These are phyloP conservation scores for Phlebiopsis flavidoalba DNA, from an alignment of 768 basidiomycete species.

Conservation along the genomic window DNA sequence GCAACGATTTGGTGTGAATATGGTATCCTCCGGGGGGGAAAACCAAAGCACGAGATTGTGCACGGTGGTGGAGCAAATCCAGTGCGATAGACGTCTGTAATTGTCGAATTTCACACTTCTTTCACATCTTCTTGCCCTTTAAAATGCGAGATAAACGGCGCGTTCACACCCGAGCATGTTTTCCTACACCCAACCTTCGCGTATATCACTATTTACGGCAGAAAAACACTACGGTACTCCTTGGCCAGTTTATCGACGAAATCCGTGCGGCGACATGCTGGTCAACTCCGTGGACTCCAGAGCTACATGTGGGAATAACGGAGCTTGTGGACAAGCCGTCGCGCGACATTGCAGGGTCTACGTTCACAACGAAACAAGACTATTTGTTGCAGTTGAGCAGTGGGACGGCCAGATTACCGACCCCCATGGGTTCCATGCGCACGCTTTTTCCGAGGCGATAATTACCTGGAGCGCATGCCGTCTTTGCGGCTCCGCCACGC, in stretches of 20 bases:
- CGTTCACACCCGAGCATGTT: slow-evolving; percentile 68
- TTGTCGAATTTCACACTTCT: no score
- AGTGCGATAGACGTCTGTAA: no score
- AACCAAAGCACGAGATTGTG: no score
- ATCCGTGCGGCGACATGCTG: slow-evolving; percentile 60
- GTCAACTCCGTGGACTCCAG: slow-evolving; percentile 67
- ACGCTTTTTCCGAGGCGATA: slow-evolving; percentile 62
- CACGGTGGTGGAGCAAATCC: no score
- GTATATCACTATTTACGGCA: slow-evolving; percentile 85
- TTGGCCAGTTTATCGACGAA: slow-evolving; percentile 92
- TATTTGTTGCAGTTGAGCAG: slow-evolving; percentile 84
- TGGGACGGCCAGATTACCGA: slow-evolving; percentile 78
- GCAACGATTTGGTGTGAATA: no score
- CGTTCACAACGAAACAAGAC: slow-evolving; percentile 80
- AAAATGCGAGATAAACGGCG: no score
- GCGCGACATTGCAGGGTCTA: slow-evolving; percentile 86
- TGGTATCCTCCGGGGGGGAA: no score
- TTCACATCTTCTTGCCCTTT: no score
- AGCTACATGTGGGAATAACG: slow-evolving; percentile 68
- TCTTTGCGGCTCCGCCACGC: slow-evolving; percentile 71
- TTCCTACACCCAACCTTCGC: slow-evolving; percentile 66
- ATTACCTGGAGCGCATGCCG: slow-evolving; percentile 92
- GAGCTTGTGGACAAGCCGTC: slow-evolving; percentile 77
- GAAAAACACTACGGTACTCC: slow-evolving; percentile 88
- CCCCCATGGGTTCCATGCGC: slow-evolving; percentile 39